phyloP scores from a whole-genome alignment of 257 asterid genomes.

The Capsicum rhomboideum region DNA sequence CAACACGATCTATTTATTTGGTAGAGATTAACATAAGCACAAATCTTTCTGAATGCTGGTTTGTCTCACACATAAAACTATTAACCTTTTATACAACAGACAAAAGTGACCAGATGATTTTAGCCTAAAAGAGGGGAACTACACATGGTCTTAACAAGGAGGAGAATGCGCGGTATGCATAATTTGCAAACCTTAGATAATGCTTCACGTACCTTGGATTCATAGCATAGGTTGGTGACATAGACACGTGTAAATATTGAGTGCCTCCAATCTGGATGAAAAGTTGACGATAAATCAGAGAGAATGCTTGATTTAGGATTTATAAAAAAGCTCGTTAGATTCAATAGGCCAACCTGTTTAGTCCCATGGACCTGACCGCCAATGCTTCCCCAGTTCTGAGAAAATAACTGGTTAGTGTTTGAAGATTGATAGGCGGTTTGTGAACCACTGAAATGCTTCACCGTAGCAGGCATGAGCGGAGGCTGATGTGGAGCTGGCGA shows the following conservation, averaged over 20 bases:
- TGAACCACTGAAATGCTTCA: conserved; percentile 2
- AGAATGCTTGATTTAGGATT: background rate
- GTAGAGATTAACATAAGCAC: too few species aligned
- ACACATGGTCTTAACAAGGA: background rate
- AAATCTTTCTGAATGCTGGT: too few species aligned
- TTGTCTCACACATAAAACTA: background rate
- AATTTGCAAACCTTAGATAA: background rate
- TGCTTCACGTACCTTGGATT: conserved; percentile 8
- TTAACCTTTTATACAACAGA: too few species aligned
- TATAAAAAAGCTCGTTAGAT: background rate
- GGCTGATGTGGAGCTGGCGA: background rate
- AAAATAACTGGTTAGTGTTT: background rate
- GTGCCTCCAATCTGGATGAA: conserved; percentile 13
- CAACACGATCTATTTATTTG: too few species aligned
- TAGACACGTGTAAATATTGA: background rate
- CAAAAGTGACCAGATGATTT: background rate
- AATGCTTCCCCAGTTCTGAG: conserved; percentile 12
- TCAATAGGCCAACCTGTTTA: conserved; percentile 15
- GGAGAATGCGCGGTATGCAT: background rate
- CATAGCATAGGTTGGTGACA: background rate
- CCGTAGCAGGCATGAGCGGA: background rate
- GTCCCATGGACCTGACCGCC: conserved; percentile 2
- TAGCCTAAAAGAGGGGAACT: background rate
- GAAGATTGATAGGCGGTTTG: background rate
- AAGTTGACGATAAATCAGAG: background rate